These are phyloP conservation scores for Chenopodium suecicum DNA, from an alignment of 148 eudicot species.

Conservation along the genomic window DNA sequence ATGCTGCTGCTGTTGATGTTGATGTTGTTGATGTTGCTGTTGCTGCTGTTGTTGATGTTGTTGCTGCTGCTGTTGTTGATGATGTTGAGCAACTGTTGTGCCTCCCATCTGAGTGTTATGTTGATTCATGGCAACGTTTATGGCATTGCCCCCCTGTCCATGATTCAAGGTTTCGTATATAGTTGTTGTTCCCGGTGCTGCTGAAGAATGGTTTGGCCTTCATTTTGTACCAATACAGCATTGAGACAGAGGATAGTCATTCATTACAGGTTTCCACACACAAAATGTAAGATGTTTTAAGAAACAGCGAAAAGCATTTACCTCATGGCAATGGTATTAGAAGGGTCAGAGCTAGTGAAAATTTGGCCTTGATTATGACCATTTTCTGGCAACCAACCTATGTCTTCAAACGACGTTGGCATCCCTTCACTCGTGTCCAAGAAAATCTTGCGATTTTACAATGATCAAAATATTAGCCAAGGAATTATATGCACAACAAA, in stretches of 20 bases:
- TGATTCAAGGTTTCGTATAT: slow-evolving; percentile 25
- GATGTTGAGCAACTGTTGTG: slow-evolving; percentile 3
- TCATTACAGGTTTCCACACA: neutral
- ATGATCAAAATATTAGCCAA: neutral
- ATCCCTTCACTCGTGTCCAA: slow-evolving; percentile 45
- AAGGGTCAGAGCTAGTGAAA: slow-evolving; percentile 31
- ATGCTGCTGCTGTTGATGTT: slow-evolving; percentile 6
- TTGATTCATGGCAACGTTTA: slow-evolving; percentile 20
- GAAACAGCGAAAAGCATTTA: neutral
- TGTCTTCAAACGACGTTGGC: slow-evolving; percentile 43
- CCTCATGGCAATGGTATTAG: slow-evolving; percentile 28
- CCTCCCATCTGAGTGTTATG: slow-evolving; percentile 21
- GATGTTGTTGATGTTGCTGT: slow-evolving; percentile 3
- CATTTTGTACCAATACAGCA: slow-evolving; percentile 8
- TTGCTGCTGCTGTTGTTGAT: slow-evolving; percentile 6
- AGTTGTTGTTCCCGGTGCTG: slow-evolving; percentile 23
- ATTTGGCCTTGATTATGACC: slow-evolving; percentile 39
- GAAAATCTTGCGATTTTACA: slow-evolving; percentile 27
- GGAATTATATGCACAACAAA: neutral
- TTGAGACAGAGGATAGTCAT: neutral
- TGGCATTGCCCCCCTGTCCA: slow-evolving; percentile 11
- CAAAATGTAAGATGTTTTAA: neutral
- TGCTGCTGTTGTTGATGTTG: slow-evolving; percentile 2
- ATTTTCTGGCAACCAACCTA: slow-evolving; percentile 48
- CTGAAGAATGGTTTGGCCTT: slow-evolving; percentile 20